Evolutionary conservation across 768 basidiomycete species (phyloP).

Genomic region (Leccinum variicolor): DNA sequence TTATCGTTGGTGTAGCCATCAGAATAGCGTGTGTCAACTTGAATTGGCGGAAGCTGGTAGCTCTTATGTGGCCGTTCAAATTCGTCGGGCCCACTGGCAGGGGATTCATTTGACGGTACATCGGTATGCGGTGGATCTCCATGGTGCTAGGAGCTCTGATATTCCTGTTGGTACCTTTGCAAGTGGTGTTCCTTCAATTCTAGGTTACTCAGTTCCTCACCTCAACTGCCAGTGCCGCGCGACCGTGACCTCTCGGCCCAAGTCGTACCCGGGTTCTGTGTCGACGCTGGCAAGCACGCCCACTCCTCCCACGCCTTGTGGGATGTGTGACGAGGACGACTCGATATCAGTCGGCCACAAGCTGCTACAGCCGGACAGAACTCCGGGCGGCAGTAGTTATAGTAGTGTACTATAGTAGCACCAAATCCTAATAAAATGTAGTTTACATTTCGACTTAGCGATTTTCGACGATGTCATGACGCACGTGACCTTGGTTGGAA

Average conservation of each 20-base stretch:
- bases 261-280: slow-evolving; percentile 18
- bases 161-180: slow-evolving; percentile 79
- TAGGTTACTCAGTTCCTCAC: slow-evolving; percentile 74
- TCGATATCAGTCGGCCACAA: neutral
- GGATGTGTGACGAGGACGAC: slow-evolving; percentile 11
- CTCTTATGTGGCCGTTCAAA: slow-evolving; percentile 46
- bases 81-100: slow-evolving; percentile 14
- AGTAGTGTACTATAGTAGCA: too few species aligned
- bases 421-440: too few species aligned
- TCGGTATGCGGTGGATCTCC: slow-evolving; percentile 48
- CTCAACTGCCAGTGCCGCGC: too few species aligned
- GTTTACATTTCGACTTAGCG: too few species aligned
- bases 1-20: slow-evolving; percentile 55
- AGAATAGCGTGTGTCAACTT: slow-evolving; percentile 63
- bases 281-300: slow-evolving; percentile 27
- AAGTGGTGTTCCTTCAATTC: slow-evolving; percentile 83
- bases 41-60: slow-evolving; percentile 51
- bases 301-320: slow-evolving; percentile 22
- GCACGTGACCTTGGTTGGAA: too few species aligned
- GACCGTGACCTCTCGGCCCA: slow-evolving; percentile 6
- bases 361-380: neutral
- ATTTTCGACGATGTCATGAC: too few species aligned
- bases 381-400: too few species aligned
- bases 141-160: slow-evolving; percentile 62
- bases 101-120: slow-evolving; percentile 15